Evolutionary conservation across 2,329 filamentous ascomycete genomes (phyloP).

Genomic region (Davidsoniella neocaledoniae): DNA sequence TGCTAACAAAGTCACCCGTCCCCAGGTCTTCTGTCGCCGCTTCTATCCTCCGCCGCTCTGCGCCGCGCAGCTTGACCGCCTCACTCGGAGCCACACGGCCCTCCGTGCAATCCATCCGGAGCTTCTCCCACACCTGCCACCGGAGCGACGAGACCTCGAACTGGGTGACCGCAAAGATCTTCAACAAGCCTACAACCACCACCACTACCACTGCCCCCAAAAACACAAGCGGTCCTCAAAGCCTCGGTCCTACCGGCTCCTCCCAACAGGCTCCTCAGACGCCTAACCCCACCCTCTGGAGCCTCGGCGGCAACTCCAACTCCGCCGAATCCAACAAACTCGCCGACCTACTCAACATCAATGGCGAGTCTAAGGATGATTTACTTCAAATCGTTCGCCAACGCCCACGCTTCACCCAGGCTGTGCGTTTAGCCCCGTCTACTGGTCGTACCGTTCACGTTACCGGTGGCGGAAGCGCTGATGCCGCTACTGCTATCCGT

Average conservation of each 20-base stretch:
- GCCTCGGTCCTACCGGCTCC: not conserved
- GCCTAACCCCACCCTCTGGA: constrained; percentile 12
- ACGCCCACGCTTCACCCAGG: constrained; percentile 10
- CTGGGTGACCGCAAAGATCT: constrained; percentile 9
- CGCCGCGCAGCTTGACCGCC: not conserved
- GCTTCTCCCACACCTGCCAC: constrained; percentile 6
- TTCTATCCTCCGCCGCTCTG: constrained; percentile 6
- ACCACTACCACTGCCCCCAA: not conserved
- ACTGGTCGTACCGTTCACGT: constrained; percentile 29
- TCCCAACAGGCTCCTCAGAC: constrained; percentile 1
- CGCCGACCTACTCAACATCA: constrained; percentile 17
- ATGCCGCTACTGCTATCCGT: constrained; percentile 28
- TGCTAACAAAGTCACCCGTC: not conserved
- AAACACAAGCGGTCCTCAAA: not conserved
- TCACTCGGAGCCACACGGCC: not conserved
- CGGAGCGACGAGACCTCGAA: not conserved
- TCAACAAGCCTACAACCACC: constrained; percentile 2
- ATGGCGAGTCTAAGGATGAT: constrained; percentile 10
- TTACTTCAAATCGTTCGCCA: constrained; percentile 12
- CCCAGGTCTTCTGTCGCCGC: constrained; percentile 5
- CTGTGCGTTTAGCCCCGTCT: constrained; percentile 24
- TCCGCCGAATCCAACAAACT: constrained; percentile 13
- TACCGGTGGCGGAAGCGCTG: constrained; percentile 23
- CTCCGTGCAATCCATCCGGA: not conserved
- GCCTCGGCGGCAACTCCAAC: constrained; percentile 16